Evolutionary conservation across 371 early-diverging fungal genomes (phyloP).

Genomic region (Mucor racemosus): DNA sequence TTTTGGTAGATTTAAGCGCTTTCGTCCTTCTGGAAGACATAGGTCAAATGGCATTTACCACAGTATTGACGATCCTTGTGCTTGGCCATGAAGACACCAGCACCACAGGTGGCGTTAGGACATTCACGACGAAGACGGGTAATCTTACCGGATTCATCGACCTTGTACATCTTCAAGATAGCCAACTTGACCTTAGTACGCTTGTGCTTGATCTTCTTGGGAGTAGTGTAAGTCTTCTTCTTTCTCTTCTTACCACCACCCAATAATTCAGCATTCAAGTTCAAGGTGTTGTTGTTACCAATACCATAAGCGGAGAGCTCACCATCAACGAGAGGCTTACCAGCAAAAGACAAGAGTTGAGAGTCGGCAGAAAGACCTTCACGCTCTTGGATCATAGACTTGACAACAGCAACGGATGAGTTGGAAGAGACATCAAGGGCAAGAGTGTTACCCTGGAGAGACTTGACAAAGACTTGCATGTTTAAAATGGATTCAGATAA

Average conservation of each 20-base stretch:
- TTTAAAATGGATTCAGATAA: constrained; percentile 38
- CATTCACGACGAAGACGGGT: constrained; percentile 97
- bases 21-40: constrained; percentile 53
- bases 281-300: constrained; percentile 88
- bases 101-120: constrained; percentile 92
- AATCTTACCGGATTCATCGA: constrained; percentile 94
- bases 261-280: constrained; percentile 68
- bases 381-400: constrained; percentile 89
- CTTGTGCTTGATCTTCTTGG: constrained; percentile 99
- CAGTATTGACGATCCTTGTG: constrained; percentile 96
- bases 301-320: constrained; percentile 81
- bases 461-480: constrained; percentile 92
- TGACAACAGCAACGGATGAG: constrained; percentile 84
- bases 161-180: constrained; percentile 96
- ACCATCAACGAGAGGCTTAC: constrained; percentile 88
- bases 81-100: constrained; percentile 98
- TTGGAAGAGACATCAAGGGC: constrained; percentile 78
- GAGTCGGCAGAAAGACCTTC: constrained; percentile 92
- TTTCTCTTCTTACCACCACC: constrained; percentile 98
- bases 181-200: constrained; percentile 97
- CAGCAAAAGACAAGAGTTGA: constrained; percentile 93
- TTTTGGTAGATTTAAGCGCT: constrained; percentile 17
- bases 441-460: constrained; percentile 85
- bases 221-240: constrained; percentile 99
- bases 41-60: constrained; percentile 70